These are phyloP conservation scores for Candida maris DNA, from an alignment of 805 yeast genomes.

Conservation along the genomic window DNA sequence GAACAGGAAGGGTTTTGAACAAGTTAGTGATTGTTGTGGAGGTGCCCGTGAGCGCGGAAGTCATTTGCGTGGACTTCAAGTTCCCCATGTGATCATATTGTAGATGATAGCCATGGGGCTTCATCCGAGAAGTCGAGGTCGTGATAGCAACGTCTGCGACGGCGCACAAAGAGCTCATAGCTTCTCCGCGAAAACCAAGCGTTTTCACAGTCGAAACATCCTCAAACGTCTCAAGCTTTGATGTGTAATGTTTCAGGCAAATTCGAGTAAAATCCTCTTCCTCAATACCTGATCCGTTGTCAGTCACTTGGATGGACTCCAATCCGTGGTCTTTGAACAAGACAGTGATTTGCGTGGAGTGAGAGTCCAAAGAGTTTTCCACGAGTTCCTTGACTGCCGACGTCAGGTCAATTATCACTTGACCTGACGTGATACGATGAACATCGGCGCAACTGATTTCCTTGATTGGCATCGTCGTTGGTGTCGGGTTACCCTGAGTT, in stretches of 20 bases:
- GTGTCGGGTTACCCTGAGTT: not conserved
- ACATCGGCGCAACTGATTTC: conserved; percentile 52
- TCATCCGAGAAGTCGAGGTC: conserved; percentile 45
- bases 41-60: conserved; percentile 69
- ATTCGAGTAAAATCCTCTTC: conserved; percentile 48
- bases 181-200: conserved; percentile 80
- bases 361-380: conserved; percentile 85
- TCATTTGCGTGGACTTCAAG: conserved; percentile 33
- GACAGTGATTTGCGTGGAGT: conserved; percentile 63
- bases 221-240: conserved; percentile 56
- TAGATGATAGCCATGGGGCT: conserved; percentile 58
- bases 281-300: conserved; percentile 65
- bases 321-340: conserved; percentile 68
- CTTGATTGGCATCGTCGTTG: conserved; percentile 24
- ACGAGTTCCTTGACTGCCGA: conserved; percentile 81
- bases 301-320: conserved; percentile 63
- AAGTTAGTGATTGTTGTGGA: conserved; percentile 52
- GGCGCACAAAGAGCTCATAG: conserved; percentile 66
- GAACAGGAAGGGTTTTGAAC: conserved; percentile 74
- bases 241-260: conserved; percentile 64
- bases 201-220: conserved; percentile 50
- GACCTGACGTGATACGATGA: conserved; percentile 84
- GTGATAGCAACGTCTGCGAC: conserved; percentile 44
- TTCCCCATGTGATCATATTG: conserved; percentile 55
- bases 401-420: conserved; percentile 77